Conservation (phyloP, 495 filamentous ascomycete genomes). For the Amphirosellinia nigrospora region DNA sequence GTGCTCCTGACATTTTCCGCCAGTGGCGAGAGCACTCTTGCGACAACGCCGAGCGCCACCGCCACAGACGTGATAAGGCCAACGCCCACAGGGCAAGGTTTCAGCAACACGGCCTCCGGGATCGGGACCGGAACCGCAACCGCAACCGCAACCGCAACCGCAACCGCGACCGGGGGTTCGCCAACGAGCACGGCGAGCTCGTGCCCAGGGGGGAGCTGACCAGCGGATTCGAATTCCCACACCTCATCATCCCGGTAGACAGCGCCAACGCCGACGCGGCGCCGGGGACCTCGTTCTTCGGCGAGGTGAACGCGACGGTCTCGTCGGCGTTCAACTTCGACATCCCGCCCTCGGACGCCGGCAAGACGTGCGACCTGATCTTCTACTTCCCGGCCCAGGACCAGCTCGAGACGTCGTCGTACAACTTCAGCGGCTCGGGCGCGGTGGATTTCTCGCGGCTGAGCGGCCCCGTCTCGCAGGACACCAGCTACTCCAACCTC, state of each 20-base stretch:
- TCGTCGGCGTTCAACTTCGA: conserved; percentile 75
- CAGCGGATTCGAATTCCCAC: conserved; percentile 64
- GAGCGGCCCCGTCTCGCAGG: conserved; percentile 39
- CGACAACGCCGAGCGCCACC: neutral
- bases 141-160: neutral
- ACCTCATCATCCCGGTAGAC: conserved; percentile 71
- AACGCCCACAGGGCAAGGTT: neutral
- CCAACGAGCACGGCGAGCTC: conserved; percentile 28
- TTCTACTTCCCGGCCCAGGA: conserved; percentile 67
- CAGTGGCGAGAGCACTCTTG: neutral
- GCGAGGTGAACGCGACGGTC: conserved; percentile 58
- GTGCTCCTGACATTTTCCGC: neutral
- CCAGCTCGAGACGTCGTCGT: conserved; percentile 62
- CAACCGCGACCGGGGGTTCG: neutral
- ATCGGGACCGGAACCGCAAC: neutral
- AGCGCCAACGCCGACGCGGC: conserved; percentile 58
- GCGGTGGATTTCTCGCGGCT: conserved; percentile 60
- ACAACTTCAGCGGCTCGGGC: conserved; percentile 64
- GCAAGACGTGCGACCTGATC: conserved; percentile 67
- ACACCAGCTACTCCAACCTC: conserved; percentile 59
- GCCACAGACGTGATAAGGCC: neutral
- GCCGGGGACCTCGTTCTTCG: conserved; percentile 60
- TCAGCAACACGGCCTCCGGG: too few species aligned
- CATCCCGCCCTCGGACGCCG: conserved; percentile 58
- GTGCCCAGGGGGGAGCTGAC: conserved; percentile 61